Conservation (phyloP, 2,329 filamentous ascomycete genomes). For the Nemania sp. region DNA sequence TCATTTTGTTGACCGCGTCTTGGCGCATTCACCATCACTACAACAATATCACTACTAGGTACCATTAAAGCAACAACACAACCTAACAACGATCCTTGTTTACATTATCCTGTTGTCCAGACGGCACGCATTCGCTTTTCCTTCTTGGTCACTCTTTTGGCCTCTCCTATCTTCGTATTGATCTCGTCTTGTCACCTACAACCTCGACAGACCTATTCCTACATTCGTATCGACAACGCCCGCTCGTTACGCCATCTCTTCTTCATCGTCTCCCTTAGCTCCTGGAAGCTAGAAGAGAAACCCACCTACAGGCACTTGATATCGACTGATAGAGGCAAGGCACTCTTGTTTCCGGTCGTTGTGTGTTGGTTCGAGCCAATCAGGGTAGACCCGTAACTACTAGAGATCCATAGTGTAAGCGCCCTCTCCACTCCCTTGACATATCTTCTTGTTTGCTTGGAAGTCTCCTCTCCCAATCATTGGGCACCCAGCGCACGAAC, state of each 20-base stretch:
- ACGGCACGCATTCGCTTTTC: constrained; percentile 40
- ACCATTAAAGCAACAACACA: constrained; percentile 13
- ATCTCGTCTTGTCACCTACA: constrained; percentile 28
- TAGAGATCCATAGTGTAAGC: constrained; percentile 24
- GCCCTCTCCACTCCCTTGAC: not conserved
- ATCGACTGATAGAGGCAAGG: constrained; percentile 11
- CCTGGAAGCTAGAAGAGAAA: constrained; percentile 10
- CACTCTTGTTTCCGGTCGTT: not conserved
- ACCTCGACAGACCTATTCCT: constrained; percentile 35
- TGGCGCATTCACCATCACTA: constrained; percentile 15
- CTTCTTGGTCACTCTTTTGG: constrained; percentile 42
- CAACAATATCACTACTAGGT: constrained; percentile 11
- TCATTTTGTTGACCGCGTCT: constrained; percentile 30
- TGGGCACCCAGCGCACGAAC: not conserved
- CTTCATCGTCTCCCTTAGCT: constrained; percentile 15
- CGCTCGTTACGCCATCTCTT: constrained; percentile 17
- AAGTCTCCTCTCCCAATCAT: constrained; percentile 12
- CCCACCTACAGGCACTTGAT: not conserved
- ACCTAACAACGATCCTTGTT: constrained; percentile 21
- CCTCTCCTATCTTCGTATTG: constrained; percentile 18
- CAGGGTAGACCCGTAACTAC: constrained; percentile 4
- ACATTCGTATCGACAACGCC: constrained; percentile 31
- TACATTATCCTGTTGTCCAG: constrained; percentile 34
- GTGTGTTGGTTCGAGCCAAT: not conserved
- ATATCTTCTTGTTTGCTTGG: constrained; percentile 35